Evolutionary conservation across 371 early-diverging fungal genomes (phyloP).

Genomic region (Circinella umbellata): DNA sequence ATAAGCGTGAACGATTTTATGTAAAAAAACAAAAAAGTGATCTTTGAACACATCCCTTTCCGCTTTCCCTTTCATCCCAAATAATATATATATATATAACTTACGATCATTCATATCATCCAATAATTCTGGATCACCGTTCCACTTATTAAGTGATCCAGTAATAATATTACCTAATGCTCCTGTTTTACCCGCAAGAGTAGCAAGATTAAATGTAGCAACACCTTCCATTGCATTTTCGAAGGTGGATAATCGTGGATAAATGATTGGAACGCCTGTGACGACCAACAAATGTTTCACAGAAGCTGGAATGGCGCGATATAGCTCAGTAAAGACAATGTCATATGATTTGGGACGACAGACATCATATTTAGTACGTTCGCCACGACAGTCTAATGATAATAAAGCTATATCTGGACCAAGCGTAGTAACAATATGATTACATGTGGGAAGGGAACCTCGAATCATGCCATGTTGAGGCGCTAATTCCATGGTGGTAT

Average conservation of each 20-base stretch:
- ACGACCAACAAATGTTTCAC: conserved; percentile 71
- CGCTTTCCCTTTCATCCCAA: background rate
- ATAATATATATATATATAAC: conserved; percentile 8
- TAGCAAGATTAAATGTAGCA: conserved; percentile 38
- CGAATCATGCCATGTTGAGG: conserved; percentile 58
- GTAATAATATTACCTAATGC: conserved; percentile 39
- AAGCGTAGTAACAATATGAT: conserved; percentile 52
- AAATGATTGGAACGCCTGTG: conserved; percentile 77
- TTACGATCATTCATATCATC: conserved; percentile 82
- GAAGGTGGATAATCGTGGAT: conserved; percentile 71
- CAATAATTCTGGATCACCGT: conserved; percentile 83
- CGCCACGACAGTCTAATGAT: conserved; percentile 78
- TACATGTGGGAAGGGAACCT: conserved; percentile 26
- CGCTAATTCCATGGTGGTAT: conserved; percentile 67
- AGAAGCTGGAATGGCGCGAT: conserved; percentile 35
- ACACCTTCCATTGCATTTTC: conserved; percentile 62
- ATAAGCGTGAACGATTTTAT: background rate
- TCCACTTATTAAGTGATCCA: conserved; percentile 56
- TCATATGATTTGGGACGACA: conserved; percentile 67
- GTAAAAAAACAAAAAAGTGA: too few relatives aligned
- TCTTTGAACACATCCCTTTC: too few relatives aligned
- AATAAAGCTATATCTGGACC: conserved; percentile 72
- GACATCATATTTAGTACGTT: conserved; percentile 71
- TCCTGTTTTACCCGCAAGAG: conserved; percentile 39
- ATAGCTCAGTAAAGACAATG: conserved; percentile 57